phyloP scores from a whole-genome alignment of 2,329 filamentous ascomycete species.

The Venturia aucupariae region DNA sequence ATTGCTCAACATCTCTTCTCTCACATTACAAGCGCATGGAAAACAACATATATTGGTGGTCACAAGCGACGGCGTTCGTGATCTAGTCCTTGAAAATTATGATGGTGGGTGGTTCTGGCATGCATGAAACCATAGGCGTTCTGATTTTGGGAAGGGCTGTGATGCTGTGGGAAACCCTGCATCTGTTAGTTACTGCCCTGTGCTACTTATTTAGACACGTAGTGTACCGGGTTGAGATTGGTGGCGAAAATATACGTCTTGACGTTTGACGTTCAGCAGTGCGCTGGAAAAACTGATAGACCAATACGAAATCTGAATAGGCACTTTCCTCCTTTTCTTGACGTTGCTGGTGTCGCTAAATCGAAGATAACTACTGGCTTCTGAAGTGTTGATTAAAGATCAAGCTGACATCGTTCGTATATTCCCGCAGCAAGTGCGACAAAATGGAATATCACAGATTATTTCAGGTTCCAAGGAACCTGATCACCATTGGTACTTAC shows the following conservation, averaged over 20 bases:
- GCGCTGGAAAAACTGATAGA: neutral
- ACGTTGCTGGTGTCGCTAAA: too few relatives aligned
- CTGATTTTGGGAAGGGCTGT: neutral
- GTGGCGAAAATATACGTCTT: neutral
- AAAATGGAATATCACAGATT: too few relatives aligned
- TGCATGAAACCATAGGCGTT: conserved; percentile 4
- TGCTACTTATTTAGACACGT: neutral
- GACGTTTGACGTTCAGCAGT: neutral
- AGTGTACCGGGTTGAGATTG: neutral
- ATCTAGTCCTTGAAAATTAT: neutral
- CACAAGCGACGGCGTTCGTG: neutral
- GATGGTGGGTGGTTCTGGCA: neutral
- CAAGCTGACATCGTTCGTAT: too few relatives aligned
- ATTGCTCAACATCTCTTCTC: neutral
- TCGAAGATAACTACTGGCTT: too few relatives aligned
- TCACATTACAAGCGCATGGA: conserved; percentile 3
- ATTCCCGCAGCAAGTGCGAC: too few relatives aligned
- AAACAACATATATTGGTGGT: neutral
- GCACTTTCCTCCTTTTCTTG: neutral
- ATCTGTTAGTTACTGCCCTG: neutral
- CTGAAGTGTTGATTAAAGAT: too few relatives aligned
- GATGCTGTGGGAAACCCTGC: neutral
- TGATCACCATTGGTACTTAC: too few relatives aligned
- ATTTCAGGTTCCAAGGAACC: too few relatives aligned
- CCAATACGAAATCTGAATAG: neutral